Conservation (phyloP, 2,329 filamentous ascomycete genomes). For the Microsporum canis region DNA sequence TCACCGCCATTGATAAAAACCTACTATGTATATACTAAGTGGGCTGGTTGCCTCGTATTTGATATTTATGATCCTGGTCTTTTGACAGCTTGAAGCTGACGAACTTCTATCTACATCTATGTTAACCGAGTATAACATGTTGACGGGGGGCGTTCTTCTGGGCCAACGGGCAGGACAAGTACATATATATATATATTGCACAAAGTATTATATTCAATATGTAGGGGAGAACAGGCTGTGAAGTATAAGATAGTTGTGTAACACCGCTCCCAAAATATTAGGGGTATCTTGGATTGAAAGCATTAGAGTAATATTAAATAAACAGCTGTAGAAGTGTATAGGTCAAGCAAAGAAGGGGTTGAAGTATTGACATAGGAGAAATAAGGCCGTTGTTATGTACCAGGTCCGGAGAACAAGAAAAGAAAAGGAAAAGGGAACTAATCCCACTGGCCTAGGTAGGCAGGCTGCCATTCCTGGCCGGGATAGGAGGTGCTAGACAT, state of each 20-base stretch:
- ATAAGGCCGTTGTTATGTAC: neutral
- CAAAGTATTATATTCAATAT: too few relatives aligned
- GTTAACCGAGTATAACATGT: too few relatives aligned
- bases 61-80: neutral
- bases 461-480: slow-evolving; percentile 37
- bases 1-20: neutral
- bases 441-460: slow-evolving; percentile 11
- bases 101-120: too few relatives aligned
- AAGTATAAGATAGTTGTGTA: neutral
- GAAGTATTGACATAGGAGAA: neutral
- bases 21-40: too few relatives aligned
- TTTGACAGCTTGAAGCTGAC: neutral
- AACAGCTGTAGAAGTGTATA: neutral
- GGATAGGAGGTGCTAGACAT: slow-evolving; percentile 42
- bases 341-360: neutral
- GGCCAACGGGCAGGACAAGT: too few relatives aligned
- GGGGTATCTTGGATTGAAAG: neutral
- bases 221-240: neutral
- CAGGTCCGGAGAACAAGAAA: neutral
- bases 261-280: neutral
- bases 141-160: too few relatives aligned
- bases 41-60: too few relatives aligned
- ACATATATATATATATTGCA: too few relatives aligned
- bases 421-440: neutral
- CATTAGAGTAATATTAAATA: neutral